These are phyloP conservation scores for Barnettozyma siamensis DNA, from an alignment of 805 yeast species.

Conservation along the genomic window DNA sequence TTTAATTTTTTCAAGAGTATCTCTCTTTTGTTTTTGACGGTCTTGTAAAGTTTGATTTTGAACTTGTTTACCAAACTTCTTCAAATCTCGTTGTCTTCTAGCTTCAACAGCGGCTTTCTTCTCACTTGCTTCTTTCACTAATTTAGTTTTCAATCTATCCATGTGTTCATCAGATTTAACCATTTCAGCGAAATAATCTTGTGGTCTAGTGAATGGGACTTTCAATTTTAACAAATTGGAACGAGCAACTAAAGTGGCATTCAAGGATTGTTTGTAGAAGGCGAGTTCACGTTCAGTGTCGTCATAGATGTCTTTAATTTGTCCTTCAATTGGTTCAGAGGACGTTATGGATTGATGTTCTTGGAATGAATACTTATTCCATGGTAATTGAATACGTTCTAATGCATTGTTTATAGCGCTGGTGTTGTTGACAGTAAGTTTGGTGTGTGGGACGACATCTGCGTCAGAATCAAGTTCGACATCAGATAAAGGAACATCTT, in stretches of 20 bases:
- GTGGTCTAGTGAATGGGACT: constrained; percentile 87
- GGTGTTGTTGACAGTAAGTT: constrained; percentile 78
- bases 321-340: constrained; percentile 50
- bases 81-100: constrained; percentile 86
- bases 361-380: constrained; percentile 61
- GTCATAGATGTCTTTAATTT: constrained; percentile 83
- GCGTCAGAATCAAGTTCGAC: constrained; percentile 93
- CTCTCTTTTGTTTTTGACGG: constrained; percentile 89
- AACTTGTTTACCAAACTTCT: constrained; percentile 97
- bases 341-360: constrained; percentile 79
- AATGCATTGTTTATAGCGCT: constrained; percentile 74
- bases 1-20: constrained; percentile 83
- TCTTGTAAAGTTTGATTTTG: constrained; percentile 90
- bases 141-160: constrained; percentile 83
- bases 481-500: constrained; percentile 83
- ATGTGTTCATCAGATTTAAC: constrained; percentile 96
- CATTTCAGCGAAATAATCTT: constrained; percentile 98
- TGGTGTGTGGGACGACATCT: constrained; percentile 88
- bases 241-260: constrained; percentile 73
- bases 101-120: constrained; percentile 92
- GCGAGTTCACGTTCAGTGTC: constrained; percentile 95
- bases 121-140: constrained; percentile 72
- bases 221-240: constrained; percentile 57
- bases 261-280: constrained; percentile 89
- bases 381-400: constrained; percentile 56